Evolutionary conservation across 2,329 filamentous ascomycete species (phyloP).

Genomic region (Claviceps digitariae): DNA sequence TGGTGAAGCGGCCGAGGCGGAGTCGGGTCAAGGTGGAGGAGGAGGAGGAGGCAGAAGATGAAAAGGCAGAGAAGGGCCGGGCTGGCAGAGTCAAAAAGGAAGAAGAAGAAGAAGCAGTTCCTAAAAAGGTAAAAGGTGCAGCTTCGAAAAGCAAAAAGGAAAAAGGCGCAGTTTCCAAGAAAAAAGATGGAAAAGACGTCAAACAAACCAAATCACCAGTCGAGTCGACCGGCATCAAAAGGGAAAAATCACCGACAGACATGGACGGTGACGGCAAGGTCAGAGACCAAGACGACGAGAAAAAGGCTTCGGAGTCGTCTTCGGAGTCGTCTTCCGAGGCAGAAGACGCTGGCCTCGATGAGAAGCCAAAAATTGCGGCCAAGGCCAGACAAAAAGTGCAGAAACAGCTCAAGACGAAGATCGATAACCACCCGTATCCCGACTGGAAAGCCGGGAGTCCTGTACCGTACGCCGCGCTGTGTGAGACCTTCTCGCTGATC

Average conservation of each 20-base stretch:
- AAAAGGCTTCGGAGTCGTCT: slow-evolving; percentile 6
- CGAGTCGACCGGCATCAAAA: slow-evolving; percentile 4
- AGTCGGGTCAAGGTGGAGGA: slow-evolving; percentile 35
- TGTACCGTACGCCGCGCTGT: slow-evolving; percentile 88
- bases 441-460: slow-evolving; percentile 86
- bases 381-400: slow-evolving; percentile 75
- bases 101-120: neutral
- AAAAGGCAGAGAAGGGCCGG: neutral
- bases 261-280: slow-evolving; percentile 12
- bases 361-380: slow-evolving; percentile 55
- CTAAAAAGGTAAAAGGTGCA: neutral
- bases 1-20: slow-evolving; percentile 42
- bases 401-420: slow-evolving; percentile 52
- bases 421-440: slow-evolving; percentile 75
- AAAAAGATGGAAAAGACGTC: slow-evolving; percentile 9
- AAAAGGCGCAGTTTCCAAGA: slow-evolving; percentile 15
- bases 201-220: neutral
- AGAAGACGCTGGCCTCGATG: slow-evolving; percentile 37
- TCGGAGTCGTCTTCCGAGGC: slow-evolving; percentile 25
- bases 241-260: slow-evolving; percentile 12
- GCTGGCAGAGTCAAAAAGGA: neutral
- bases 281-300: slow-evolving; percentile 12
- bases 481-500: slow-evolving; percentile 85
- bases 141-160: neutral
- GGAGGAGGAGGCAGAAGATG: slow-evolving; percentile 32